phyloP scores from a whole-genome alignment of 2,329 filamentous ascomycete genomes.

The Alternaria incomplexa region DNA sequence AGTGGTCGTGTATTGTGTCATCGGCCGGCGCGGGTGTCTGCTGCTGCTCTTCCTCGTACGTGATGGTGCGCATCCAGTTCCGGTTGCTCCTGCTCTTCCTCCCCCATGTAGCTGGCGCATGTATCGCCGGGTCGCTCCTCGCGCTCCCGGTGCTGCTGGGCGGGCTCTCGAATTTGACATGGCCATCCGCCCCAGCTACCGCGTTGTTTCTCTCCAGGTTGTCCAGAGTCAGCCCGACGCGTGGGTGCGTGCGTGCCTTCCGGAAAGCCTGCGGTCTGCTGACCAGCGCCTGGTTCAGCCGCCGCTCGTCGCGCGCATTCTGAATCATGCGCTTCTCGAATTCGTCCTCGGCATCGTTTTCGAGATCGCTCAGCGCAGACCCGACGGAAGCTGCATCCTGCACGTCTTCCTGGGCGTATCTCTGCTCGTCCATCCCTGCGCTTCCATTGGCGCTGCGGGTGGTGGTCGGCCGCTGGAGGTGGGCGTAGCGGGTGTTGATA shows the following conservation, averaged over 20 bases:
- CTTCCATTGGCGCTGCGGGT: constrained; percentile 25
- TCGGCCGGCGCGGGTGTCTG: constrained; percentile 22
- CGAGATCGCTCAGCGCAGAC: constrained; percentile 48
- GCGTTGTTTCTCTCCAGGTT: constrained; percentile 50
- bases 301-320: constrained; percentile 52
- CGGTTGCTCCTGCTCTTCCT: constrained; percentile 50
- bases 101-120: constrained; percentile 56
- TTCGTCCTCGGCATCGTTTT: constrained; percentile 52
- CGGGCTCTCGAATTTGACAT: constrained; percentile 32
- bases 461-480: constrained; percentile 20
- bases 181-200: constrained; percentile 15
- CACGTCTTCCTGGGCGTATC: constrained; percentile 27
- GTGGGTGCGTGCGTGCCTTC: constrained; percentile 50
- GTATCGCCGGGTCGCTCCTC: constrained; percentile 52
- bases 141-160: constrained; percentile 46
- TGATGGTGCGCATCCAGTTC: constrained; percentile 53
- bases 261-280: constrained; percentile 48
- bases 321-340: constrained; percentile 55
- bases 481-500: constrained; percentile 30
- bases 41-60: constrained; percentile 29
- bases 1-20: constrained; percentile 17
- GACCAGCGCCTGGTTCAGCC: constrained; percentile 45
- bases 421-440: constrained; percentile 28
- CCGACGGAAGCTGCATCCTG: constrained; percentile 30
- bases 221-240: constrained; percentile 51